These are phyloP conservation scores for Nemania sp. DNA, from an alignment of 2,329 filamentous ascomycete species.

Conservation along the genomic window DNA sequence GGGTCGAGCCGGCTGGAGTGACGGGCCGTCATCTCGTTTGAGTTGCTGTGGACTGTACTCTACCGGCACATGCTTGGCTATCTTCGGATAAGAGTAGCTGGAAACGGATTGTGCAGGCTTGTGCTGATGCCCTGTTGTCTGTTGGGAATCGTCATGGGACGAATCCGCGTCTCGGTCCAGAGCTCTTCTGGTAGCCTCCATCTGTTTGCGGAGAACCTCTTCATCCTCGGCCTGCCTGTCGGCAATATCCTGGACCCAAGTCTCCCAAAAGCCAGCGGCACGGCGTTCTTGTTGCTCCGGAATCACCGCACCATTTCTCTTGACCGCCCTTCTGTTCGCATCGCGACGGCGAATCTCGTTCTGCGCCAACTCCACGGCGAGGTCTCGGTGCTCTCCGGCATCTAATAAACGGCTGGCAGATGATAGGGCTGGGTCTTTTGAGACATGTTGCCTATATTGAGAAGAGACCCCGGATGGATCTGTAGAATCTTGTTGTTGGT, in stretches of 20 bases:
- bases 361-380: slow-evolving; percentile 77
- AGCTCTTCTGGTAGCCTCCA: slow-evolving; percentile 56
- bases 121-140: slow-evolving; percentile 4
- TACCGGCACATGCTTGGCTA: slow-evolving; percentile 56
- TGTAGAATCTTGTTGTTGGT: slow-evolving; percentile 23
- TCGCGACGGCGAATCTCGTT: slow-evolving; percentile 72
- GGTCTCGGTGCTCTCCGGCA: slow-evolving; percentile 70
- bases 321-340: slow-evolving; percentile 60
- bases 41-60: slow-evolving; percentile 45
- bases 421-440: slow-evolving; percentile 64
- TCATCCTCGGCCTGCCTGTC: slow-evolving; percentile 45
- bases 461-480: slow-evolving; percentile 35
- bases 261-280: slow-evolving; percentile 50
- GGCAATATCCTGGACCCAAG: slow-evolving; percentile 45
- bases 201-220: slow-evolving; percentile 53
- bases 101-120: slow-evolving; percentile 7
- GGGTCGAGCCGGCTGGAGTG: slow-evolving; percentile 45
- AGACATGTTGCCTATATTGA: slow-evolving; percentile 53
- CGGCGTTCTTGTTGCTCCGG: slow-evolving; percentile 62
- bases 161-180: slow-evolving; percentile 43
- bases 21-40: slow-evolving; percentile 24
- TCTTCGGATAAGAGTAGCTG: slow-evolving; percentile 61
- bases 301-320: slow-evolving; percentile 60
- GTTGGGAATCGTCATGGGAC: slow-evolving; percentile 35
- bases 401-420: slow-evolving; percentile 64